Evolutionary conservation across 2,329 filamentous ascomycete genomes (phyloP).

Genomic region (Aspergillus texensis): DNA sequence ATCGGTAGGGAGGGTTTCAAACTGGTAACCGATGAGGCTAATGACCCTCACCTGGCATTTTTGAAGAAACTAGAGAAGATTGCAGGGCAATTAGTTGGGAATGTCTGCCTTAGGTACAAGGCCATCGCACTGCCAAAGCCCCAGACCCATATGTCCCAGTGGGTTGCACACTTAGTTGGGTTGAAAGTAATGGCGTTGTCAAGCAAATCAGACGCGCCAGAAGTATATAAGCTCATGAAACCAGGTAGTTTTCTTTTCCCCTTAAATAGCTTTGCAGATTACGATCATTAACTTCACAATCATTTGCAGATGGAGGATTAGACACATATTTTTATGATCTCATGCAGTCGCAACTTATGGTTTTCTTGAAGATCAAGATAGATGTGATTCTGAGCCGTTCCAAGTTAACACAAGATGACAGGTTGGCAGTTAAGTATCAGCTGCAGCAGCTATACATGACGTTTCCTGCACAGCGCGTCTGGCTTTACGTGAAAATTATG

Average conservation of each 20-base stretch:
- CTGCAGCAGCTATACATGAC: not conserved
- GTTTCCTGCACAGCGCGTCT: not conserved
- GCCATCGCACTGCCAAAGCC: not conserved
- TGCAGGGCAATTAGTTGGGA: not conserved
- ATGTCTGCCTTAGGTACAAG: not conserved
- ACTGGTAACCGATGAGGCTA: not conserved
- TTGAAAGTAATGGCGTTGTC: not conserved
- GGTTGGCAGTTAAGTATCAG: not conserved
- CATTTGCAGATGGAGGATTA: not conserved
- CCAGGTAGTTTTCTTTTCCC: not conserved
- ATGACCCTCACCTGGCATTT: not conserved
- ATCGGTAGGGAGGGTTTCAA: not conserved
- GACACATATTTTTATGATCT: not conserved
- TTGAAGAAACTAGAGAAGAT: not conserved
- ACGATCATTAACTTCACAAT: not conserved
- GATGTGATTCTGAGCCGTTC: not conserved
- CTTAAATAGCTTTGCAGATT: not conserved
- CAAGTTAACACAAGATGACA: not conserved
- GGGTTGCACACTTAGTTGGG: not conserved
- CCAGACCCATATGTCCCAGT: not conserved
- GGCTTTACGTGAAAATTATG: not conserved
- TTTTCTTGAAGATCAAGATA: not conserved
- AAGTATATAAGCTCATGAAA: not conserved
- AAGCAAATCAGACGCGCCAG: not conserved
- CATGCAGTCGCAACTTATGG: not conserved